Conservation (phyloP, 2,329 filamentous ascomycete species). For the Exutisphaerella laricina region DNA sequence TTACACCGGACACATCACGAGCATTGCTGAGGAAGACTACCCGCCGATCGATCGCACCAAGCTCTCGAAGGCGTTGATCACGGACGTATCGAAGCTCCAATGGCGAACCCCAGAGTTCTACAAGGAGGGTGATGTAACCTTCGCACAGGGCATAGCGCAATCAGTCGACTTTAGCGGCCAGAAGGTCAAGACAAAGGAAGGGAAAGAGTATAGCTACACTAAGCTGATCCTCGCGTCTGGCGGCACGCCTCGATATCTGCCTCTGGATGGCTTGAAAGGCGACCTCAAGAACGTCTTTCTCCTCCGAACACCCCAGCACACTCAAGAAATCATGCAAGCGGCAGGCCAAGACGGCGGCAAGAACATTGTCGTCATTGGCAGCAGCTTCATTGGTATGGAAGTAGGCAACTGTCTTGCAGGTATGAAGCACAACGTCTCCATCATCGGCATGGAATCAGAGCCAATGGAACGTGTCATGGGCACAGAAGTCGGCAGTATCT, state of each 20-base stretch:
- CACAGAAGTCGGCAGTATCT: conserved; percentile 69
- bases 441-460: conserved; percentile 81
- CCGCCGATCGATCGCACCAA: conserved; percentile 86
- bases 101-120: conserved; percentile 76
- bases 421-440: conserved; percentile 74
- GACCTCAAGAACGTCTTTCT: conserved; percentile 82
- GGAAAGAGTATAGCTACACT: conserved; percentile 67
- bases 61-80: conserved; percentile 85
- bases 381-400: conserved; percentile 97
- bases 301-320: conserved; percentile 70
- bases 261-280: conserved; percentile 74
- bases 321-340: conserved; percentile 68
- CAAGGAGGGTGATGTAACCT: conserved; percentile 54
- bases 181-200: conserved; percentile 67
- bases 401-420: conserved; percentile 72
- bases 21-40: conserved; percentile 76
- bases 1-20: conserved; percentile 71
- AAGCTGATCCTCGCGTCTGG: conserved; percentile 91
- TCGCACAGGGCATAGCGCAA: conserved; percentile 55
- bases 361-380: conserved; percentile 88
- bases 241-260: conserved; percentile 67
- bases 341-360: conserved; percentile 75
- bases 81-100: conserved; percentile 71
- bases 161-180: conserved; percentile 70
- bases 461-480: conserved; percentile 87